Evolutionary conservation across 495 filamentous ascomycete genomes (phyloP).

Genomic region (Clavariopsis aquatica): DNA sequence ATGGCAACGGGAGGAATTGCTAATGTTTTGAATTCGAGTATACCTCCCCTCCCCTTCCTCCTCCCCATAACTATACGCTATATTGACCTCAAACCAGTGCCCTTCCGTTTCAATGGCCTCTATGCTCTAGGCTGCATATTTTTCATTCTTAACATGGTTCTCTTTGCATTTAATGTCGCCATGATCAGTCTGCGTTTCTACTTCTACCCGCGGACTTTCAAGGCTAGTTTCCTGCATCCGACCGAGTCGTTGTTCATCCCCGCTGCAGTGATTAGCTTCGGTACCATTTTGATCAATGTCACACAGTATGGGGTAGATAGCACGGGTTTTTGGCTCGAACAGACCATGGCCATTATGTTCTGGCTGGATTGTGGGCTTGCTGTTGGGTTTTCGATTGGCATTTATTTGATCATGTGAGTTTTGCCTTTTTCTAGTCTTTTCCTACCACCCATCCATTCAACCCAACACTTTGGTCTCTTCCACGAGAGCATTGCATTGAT

Average conservation of each 20-base stretch:
- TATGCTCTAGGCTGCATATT: conserved; percentile 71
- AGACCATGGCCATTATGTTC: conserved; percentile 64
- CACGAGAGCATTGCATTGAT: too few relatives aligned
- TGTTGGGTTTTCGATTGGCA: conserved; percentile 61
- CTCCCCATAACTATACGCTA: not conserved
- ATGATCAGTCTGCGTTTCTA: conserved; percentile 71
- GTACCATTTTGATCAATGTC: conserved; percentile 76
- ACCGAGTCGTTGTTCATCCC: conserved; percentile 80
- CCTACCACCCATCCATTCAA: not conserved
- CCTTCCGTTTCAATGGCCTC: conserved; percentile 68
- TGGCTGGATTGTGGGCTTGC: conserved; percentile 73
- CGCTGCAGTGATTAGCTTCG: conserved; percentile 68
- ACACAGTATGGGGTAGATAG: conserved; percentile 71
- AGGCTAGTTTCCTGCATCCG: conserved; percentile 71
- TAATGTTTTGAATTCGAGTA: conserved; percentile 73
- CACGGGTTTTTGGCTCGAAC: conserved; percentile 67
- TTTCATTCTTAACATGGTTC: conserved; percentile 71
- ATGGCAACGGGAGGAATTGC: conserved; percentile 87
- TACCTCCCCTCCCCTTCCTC: conserved; percentile 33
- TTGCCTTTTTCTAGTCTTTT: not conserved
- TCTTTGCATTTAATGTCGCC: conserved; percentile 69
- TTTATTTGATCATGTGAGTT: conserved; percentile 69
- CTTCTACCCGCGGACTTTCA: conserved; percentile 69
- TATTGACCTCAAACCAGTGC: conserved; percentile 51
- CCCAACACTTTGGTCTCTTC: too few relatives aligned